phyloP scores from a whole-genome alignment of 1,139 yeast species.

The Debaryomycetaceae sp. region DNA sequence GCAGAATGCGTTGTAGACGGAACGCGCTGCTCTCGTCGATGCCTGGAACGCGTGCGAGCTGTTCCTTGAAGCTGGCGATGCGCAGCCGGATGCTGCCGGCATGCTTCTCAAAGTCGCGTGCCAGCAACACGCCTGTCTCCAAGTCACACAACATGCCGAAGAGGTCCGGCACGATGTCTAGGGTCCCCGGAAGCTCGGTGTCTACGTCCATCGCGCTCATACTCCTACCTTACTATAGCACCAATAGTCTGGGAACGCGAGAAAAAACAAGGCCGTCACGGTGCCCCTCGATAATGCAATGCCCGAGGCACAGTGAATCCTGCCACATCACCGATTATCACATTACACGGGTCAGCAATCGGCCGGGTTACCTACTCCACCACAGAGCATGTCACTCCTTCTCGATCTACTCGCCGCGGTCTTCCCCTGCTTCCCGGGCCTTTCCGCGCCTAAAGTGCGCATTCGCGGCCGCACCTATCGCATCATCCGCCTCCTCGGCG shows the following conservation, averaged over 20 bases:
- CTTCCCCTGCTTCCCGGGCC: slow-evolving; percentile 32
- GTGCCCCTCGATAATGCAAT: too few relatives aligned
- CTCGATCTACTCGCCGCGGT: too few relatives aligned
- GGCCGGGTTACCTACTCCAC: too few relatives aligned
- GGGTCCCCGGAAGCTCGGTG: too few relatives aligned
- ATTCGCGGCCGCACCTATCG: slow-evolving; percentile 40
- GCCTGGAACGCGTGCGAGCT: slow-evolving; percentile 27
- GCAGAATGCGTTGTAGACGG: slow-evolving; percentile 16
- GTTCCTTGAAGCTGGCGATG: slow-evolving; percentile 19
- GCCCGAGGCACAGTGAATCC: too few relatives aligned
- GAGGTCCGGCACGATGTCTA: slow-evolving; percentile 30
- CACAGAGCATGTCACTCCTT: too few relatives aligned
- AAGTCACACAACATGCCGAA: slow-evolving; percentile 26
- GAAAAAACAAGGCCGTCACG: too few relatives aligned
- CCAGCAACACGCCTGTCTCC: slow-evolving; percentile 24
- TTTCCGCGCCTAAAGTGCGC: slow-evolving; percentile 35
- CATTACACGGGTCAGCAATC: too few relatives aligned
- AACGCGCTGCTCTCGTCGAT: slow-evolving; percentile 26
- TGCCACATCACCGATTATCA: too few relatives aligned
- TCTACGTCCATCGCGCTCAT: too few relatives aligned
- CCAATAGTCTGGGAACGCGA: too few relatives aligned
- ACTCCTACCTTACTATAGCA: too few relatives aligned
- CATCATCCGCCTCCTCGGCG: slow-evolving; percentile 68
- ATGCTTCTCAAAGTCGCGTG: slow-evolving; percentile 35
- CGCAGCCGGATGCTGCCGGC: slow-evolving; percentile 32